Conservation (phyloP, 352 stramenopile species). For the Phytophthora sp. region DNA sequence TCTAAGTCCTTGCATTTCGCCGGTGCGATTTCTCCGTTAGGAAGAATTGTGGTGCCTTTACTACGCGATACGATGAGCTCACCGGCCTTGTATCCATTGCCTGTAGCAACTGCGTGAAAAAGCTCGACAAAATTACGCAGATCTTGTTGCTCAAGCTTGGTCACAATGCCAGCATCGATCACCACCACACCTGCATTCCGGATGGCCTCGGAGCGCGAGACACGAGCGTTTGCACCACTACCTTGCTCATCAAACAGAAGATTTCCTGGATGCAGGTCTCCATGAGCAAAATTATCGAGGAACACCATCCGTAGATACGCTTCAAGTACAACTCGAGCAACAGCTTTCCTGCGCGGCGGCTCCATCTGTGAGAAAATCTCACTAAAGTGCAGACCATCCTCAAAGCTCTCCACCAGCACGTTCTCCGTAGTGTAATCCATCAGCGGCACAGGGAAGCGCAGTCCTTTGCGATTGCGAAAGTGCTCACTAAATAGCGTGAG, state of each 20-base stretch:
- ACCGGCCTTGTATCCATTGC: conserved; percentile 81
- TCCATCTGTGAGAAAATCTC: conserved; percentile 63
- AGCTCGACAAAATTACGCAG: conserved; percentile 88
- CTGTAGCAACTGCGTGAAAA: conserved; percentile 81
- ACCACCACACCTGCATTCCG: conserved; percentile 61
- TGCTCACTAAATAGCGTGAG: conserved; percentile 80
- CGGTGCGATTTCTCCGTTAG: conserved; percentile 28
- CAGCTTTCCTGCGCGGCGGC: conserved; percentile 53
- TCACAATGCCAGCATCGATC: conserved; percentile 88
- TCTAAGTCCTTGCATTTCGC: conserved; percentile 73
- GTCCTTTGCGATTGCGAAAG: conserved; percentile 60
- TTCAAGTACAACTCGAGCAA: conserved; percentile 84
- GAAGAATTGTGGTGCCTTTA: conserved; percentile 40
- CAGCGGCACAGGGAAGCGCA: conserved; percentile 81
- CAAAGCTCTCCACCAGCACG: conserved; percentile 93
- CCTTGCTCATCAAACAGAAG: conserved; percentile 73
- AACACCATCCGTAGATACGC: conserved; percentile 96
- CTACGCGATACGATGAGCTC: conserved; percentile 77
- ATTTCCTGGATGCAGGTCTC: conserved; percentile 94
- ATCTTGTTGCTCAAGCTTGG: conserved; percentile 74
- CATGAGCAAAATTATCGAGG: conserved; percentile 95
- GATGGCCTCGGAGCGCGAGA: conserved; percentile 31
- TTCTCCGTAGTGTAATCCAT: conserved; percentile 77
- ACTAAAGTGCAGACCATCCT: conserved; percentile 78
- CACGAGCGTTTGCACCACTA: neutral